A percentile compares a stretch with the other conserved stretches of the same genome.
phyloP scores from a whole-genome alignment of 768 basidiomycete genomes.

The Pulveroboletus frians region DNA sequence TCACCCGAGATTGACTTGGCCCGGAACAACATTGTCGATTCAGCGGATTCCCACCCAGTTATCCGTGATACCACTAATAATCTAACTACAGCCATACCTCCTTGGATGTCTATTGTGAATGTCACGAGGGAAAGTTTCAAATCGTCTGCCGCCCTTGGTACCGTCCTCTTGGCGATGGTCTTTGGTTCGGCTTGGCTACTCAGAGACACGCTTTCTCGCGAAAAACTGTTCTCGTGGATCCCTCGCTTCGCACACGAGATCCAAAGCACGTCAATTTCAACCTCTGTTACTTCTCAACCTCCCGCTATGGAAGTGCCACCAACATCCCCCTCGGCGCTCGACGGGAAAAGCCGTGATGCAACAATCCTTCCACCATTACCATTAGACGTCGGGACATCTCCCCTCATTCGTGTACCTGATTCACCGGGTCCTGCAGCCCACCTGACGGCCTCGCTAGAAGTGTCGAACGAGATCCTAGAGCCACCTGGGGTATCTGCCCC shows the following conservation, averaged over 20 bases:
- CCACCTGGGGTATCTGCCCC: constrained; percentile 2
- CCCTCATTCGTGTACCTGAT: background rate
- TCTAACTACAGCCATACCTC: constrained; percentile 9
- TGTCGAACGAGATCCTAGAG: constrained; percentile 10
- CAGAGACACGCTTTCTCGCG: constrained; percentile 15
- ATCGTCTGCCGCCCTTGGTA: constrained; percentile 14
- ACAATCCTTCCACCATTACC: background rate
- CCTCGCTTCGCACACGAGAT: background rate
- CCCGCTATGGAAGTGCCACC: background rate
- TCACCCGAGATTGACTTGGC: constrained; percentile 23
- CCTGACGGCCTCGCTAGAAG: constrained; percentile 1
- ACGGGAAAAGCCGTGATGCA: background rate
- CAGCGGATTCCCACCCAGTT: constrained; percentile 13
- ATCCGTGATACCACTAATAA: constrained; percentile 15
- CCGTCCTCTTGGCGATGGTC: constrained; percentile 20
- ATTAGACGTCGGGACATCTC: background rate
- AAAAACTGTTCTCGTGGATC: constrained; percentile 10
- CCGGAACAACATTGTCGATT: constrained; percentile 8
- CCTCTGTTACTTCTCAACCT: constrained; percentile 1
- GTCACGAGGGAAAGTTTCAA: constrained; percentile 13
- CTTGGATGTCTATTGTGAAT: constrained; percentile 13
- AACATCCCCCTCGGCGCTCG: background rate
- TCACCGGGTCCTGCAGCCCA: constrained; percentile 1
- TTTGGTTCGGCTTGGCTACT: constrained; percentile 25
- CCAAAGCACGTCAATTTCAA: background rate